Evolutionary conservation across 495 filamentous ascomycete species (phyloP).

Genomic region (Rostrohypoxylon terebratum): DNA sequence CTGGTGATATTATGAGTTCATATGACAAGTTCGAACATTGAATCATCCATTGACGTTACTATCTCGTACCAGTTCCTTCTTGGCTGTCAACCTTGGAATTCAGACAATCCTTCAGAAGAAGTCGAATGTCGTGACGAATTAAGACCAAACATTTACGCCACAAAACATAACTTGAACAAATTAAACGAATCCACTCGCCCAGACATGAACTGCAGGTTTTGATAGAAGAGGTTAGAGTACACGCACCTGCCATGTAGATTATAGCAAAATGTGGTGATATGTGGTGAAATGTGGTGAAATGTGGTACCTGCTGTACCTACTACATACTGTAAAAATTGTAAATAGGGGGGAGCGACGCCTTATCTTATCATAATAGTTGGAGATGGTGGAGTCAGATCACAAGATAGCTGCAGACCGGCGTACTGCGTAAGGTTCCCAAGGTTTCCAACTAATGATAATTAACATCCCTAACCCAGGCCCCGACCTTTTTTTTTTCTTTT

Average conservation of each 20-base stretch:
- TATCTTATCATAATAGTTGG: conserved; percentile 38
- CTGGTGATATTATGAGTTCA: not conserved
- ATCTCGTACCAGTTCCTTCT: not conserved
- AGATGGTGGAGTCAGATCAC: conserved; percentile 36
- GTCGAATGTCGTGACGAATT: not conserved
- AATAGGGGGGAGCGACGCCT: conserved; percentile 21
- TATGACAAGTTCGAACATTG: conserved; percentile 15
- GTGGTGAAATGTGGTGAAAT: too few relatives aligned
- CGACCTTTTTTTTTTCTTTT: not conserved
- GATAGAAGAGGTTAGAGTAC: not conserved
- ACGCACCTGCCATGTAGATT: not conserved
- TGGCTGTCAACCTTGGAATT: not conserved
- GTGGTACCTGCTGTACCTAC: too few relatives aligned
- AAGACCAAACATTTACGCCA: not conserved
- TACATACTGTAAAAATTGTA: not conserved
- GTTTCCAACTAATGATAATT: conserved; percentile 6
- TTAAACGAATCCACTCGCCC: not conserved
- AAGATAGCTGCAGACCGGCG: conserved; percentile 32
- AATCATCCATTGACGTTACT: not conserved
- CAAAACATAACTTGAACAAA: too few relatives aligned
- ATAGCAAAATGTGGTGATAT: too few relatives aligned
- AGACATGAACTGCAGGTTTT: not conserved
- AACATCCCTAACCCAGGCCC: conserved; percentile 22
- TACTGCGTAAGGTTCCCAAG: conserved; percentile 1
- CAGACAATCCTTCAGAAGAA: not conserved